Conservation (phyloP, 305 asterid species). For the Monarda citriodora region DNA sequence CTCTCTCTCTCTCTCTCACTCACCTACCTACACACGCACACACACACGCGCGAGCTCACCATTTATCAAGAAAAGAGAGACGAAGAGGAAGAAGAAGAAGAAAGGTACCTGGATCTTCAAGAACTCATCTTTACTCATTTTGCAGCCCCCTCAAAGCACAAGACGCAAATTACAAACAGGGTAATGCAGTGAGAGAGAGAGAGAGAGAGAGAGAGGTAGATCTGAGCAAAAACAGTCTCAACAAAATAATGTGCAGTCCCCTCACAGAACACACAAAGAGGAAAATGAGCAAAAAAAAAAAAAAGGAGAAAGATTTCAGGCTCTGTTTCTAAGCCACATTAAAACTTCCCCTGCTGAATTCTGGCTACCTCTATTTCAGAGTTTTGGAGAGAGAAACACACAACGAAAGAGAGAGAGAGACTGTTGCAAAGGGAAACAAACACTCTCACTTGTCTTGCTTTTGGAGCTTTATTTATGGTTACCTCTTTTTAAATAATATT, state of each 20-base stretch:
- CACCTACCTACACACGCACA: conserved; percentile 15
- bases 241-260: conserved; percentile 23
- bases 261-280: conserved; percentile 25
- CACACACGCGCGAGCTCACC: conserved; percentile 10
- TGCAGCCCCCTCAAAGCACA: conserved; percentile 30
- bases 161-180: conserved; percentile 17
- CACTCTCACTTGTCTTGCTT: conserved; percentile 26
- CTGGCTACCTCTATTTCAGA: conserved; percentile 65
- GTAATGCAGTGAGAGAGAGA: conserved; percentile 29
- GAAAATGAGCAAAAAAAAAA: conserved; percentile 6
- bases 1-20: conserved; percentile 7
- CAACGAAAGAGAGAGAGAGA: conserved; percentile 8
- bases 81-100: neutral
- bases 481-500: conserved; percentile 7
- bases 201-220: conserved; percentile 30
- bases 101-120: conserved; percentile 90
- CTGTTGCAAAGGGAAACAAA: conserved; percentile 15
- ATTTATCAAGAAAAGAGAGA: conserved; percentile 12
- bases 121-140: conserved; percentile 93
- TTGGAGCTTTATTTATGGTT: conserved; percentile 36
- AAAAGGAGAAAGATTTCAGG: conserved; percentile 21
- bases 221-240: conserved; percentile 36
- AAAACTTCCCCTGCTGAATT: conserved; percentile 31
- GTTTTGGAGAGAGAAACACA: conserved; percentile 23
- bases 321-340: conserved; percentile 40